These are phyloP conservation scores for Vaccinium corymbosum DNA, from an alignment of 148 eudicot genomes.

Conservation along the genomic window DNA sequence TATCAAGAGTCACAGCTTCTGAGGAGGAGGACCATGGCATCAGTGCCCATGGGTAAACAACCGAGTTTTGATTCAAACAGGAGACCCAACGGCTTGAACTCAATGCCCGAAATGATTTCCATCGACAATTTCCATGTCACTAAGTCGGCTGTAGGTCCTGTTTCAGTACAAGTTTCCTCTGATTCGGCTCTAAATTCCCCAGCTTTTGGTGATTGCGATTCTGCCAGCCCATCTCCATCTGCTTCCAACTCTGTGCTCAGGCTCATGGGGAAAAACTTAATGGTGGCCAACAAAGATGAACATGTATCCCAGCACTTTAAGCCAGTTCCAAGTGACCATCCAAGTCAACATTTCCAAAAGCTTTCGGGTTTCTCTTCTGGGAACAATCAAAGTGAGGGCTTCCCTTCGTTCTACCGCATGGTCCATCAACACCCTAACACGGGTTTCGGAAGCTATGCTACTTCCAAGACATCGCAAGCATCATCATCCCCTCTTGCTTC, in stretches of 20 bases:
- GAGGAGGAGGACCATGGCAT: conserved; percentile 29
- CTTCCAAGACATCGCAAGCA: conserved; percentile 8
- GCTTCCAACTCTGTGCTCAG: conserved; percentile 58
- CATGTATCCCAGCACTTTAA: conserved; percentile 11
- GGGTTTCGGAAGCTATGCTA: conserved; percentile 10
- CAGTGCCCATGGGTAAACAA: conserved; percentile 20
- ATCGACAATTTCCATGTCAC: conserved; percentile 14
- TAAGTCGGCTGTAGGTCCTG: conserved; percentile 21
- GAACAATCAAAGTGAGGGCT: conserved; percentile 14
- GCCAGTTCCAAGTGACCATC: conserved; percentile 9
- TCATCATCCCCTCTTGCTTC: conserved; percentile 14
- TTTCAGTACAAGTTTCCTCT: conserved; percentile 23
- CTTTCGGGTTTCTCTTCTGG: conserved; percentile 5
- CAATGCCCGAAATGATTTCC: conserved; percentile 17
- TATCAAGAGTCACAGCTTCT: conserved; percentile 44
- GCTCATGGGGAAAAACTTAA: conserved; percentile 87
- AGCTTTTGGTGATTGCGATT: conserved; percentile 34
- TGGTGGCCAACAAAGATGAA: conserved; percentile 62
- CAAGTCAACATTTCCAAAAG: conserved; percentile 7
- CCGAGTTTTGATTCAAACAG: conserved; percentile 14
- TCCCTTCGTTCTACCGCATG: conserved; percentile 10
- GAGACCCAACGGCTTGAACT: conserved; percentile 18
- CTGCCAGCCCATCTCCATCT: conserved; percentile 48
- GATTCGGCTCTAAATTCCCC: conserved; percentile 21
- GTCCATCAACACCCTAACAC: conserved; percentile 18